These are phyloP conservation scores for Ophiostoma himal-ulmi DNA, from an alignment of 2,329 filamentous ascomycete genomes.

Conservation along the genomic window DNA sequence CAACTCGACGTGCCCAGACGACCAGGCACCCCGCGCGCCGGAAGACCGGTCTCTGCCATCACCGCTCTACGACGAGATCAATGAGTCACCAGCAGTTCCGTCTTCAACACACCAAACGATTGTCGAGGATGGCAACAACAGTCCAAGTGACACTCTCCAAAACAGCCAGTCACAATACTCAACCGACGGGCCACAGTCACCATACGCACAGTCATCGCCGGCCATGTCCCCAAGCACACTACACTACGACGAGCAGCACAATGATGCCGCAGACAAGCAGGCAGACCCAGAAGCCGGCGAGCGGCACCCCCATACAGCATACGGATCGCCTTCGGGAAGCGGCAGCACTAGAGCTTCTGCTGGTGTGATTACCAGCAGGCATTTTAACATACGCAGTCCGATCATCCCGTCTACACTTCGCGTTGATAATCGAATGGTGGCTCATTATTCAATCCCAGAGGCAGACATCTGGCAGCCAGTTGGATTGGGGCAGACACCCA, in stretches of 20 bases:
- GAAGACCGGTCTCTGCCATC: not conserved
- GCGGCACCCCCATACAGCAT: not conserved
- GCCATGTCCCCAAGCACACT: slow-evolving; percentile 42
- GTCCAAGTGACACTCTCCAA: slow-evolving; percentile 27
- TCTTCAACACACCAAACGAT: not conserved
- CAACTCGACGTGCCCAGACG: slow-evolving; percentile 41
- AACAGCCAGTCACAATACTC: slow-evolving; percentile 23
- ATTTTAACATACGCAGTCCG: not conserved
- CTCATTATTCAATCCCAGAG: slow-evolving; percentile 17
- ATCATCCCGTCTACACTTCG: not conserved
- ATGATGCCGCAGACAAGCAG: slow-evolving; percentile 30
- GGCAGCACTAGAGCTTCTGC: not conserved
- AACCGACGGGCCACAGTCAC: not conserved
- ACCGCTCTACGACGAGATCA: not conserved
- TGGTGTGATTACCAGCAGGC: not conserved
- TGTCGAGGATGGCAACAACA: not conserved
- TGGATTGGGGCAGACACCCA: not conserved
- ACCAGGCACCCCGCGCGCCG: slow-evolving; percentile 32
- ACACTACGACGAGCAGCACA: slow-evolving; percentile 25
- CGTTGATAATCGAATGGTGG: slow-evolving; percentile 25
- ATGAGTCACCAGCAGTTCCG: not conserved
- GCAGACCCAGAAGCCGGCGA: slow-evolving; percentile 29
- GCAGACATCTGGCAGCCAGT: slow-evolving; percentile 27
- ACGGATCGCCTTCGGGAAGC: not conserved
- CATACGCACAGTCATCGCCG: slow-evolving; percentile 36